These are phyloP conservation scores for Curvularia spicifera DNA, from an alignment of 2,329 filamentous ascomycete genomes.

Conservation along the genomic window DNA sequence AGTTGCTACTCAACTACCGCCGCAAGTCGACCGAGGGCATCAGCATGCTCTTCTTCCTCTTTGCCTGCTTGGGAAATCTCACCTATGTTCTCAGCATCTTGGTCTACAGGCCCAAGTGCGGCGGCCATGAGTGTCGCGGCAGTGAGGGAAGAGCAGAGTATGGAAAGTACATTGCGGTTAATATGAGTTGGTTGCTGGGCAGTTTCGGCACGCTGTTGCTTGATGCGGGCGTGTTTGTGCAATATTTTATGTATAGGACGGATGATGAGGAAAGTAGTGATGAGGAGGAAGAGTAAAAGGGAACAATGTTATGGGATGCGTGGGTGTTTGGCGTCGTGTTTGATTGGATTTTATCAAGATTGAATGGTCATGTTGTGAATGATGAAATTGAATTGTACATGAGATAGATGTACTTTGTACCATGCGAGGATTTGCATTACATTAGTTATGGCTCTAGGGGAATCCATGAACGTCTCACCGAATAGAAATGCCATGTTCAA, in stretches of 20 bases:
- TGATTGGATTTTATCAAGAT: not conserved
- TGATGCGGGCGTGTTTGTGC: slow-evolving; percentile 84
- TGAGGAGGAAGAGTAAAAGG: slow-evolving; percentile 24
- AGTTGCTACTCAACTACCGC: slow-evolving; percentile 89
- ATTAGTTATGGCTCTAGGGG: not conserved
- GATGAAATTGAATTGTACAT: not conserved
- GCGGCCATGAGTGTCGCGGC: slow-evolving; percentile 59
- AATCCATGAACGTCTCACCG: not conserved
- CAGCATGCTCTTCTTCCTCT: slow-evolving; percentile 92
- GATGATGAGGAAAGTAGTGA: slow-evolving; percentile 51
- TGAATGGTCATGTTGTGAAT: not conserved
- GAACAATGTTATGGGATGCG: not conserved
- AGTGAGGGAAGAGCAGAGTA: slow-evolving; percentile 75
- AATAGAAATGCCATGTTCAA: not conserved
- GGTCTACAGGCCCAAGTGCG: slow-evolving; percentile 80
- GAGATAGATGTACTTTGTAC: not conserved
- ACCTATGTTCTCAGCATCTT: slow-evolving; percentile 93
- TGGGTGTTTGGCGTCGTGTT: not conserved
- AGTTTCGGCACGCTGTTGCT: slow-evolving; percentile 86
- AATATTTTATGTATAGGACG: slow-evolving; percentile 84
- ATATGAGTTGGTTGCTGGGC: slow-evolving; percentile 87
- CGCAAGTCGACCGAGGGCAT: slow-evolving; percentile 94
- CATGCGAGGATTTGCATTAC: not conserved
- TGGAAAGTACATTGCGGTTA: slow-evolving; percentile 82
- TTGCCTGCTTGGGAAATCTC: slow-evolving; percentile 92